Evolutionary conservation across 805 yeast genomes (phyloP).

Genomic region (Hagleromyces aurorensis): DNA sequence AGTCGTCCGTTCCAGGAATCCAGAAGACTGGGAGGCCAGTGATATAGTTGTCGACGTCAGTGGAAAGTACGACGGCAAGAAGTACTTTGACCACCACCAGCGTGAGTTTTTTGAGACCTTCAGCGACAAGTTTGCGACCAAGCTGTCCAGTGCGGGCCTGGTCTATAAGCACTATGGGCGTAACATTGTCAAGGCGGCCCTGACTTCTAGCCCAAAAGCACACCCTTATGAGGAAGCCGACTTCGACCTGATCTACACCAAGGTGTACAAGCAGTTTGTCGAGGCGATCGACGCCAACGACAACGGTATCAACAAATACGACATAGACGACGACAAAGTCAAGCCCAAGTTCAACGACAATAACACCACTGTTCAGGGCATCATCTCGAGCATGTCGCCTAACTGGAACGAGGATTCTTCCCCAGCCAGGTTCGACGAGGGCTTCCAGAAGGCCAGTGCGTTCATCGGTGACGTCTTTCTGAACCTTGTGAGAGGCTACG

Average conservation of each 20-base stretch:
- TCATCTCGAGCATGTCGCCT: constrained; percentile 78
- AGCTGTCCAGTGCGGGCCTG: constrained; percentile 88
- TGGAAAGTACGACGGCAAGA: constrained; percentile 68
- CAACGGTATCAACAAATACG: constrained; percentile 77
- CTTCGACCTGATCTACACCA: constrained; percentile 60
- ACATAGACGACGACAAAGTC: constrained; percentile 32
- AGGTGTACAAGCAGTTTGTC: constrained; percentile 77
- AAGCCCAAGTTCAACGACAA: constrained; percentile 62
- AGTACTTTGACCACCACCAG: constrained; percentile 94
- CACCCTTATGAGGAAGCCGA: constrained; percentile 22
- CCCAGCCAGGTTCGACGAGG: constrained; percentile 57
- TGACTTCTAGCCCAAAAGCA: constrained; percentile 31
- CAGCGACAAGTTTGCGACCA: constrained; percentile 54
- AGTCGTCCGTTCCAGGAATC: constrained; percentile 77
- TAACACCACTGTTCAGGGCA: constrained; percentile 67
- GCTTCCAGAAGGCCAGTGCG: constrained; percentile 62
- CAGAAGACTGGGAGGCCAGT: constrained; percentile 71
- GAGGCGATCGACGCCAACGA: constrained; percentile 95
- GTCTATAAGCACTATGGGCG: constrained; percentile 82
- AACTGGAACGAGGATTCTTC: constrained; percentile 66
- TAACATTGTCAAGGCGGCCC: constrained; percentile 46
- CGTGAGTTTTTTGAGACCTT: constrained; percentile 80
- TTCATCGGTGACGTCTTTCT: constrained; percentile 80
- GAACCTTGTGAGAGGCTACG: constrained; percentile 58
- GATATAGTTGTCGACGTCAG: constrained; percentile 95